Percentiles rank a stretch among this genome's conserved stretches.
phyloP scores from a whole-genome alignment of 805 yeast species.

The Saccharomyces kudriavzevii region DNA sequence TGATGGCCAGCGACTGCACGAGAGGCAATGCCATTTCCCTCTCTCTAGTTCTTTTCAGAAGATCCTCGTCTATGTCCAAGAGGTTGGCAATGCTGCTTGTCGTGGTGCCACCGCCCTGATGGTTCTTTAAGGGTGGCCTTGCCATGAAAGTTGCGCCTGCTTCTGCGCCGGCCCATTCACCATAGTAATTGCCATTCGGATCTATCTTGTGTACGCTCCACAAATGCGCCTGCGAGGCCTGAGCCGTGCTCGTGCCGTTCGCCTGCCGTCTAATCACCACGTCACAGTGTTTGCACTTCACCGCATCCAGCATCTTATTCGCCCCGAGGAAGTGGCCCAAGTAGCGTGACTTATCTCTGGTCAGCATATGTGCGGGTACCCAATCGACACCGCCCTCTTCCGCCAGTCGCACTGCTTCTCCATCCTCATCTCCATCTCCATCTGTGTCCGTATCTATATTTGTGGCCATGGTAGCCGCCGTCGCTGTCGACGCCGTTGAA shows the following conservation, averaged over 20 bases:
- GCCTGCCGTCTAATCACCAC: constrained; percentile 2
- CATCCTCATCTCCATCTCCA: constrained; percentile 6
- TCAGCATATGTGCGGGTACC: constrained; percentile 10
- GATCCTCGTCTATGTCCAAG: background rate
- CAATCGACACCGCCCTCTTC: constrained; percentile 1
- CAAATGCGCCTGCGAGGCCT: constrained; percentile 7
- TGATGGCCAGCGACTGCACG: constrained; percentile 9
- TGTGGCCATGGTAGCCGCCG: background rate
- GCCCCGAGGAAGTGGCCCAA: constrained; percentile 13
- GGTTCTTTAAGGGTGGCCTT: background rate
- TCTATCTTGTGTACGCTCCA: constrained; percentile 7
- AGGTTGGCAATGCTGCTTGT: background rate
- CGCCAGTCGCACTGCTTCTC: background rate
- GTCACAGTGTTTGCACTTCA: constrained; percentile 16
- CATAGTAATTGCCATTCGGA: constrained; percentile 4
- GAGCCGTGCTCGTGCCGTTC: background rate
- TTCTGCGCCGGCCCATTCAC: background rate
- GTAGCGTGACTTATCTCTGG: constrained; percentile 4
- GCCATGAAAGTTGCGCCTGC: background rate
- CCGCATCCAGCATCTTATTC: background rate
- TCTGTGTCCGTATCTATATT: constrained; percentile 1
- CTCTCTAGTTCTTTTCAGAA: background rate
- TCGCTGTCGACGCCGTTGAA: constrained; percentile 8
- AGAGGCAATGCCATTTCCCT: constrained; percentile 8
- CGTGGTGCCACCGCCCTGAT: background rate